Base-by-base conservation (phyloP, 1,139 yeast species). In the Schizosaccharomyces versatilis region DNA sequence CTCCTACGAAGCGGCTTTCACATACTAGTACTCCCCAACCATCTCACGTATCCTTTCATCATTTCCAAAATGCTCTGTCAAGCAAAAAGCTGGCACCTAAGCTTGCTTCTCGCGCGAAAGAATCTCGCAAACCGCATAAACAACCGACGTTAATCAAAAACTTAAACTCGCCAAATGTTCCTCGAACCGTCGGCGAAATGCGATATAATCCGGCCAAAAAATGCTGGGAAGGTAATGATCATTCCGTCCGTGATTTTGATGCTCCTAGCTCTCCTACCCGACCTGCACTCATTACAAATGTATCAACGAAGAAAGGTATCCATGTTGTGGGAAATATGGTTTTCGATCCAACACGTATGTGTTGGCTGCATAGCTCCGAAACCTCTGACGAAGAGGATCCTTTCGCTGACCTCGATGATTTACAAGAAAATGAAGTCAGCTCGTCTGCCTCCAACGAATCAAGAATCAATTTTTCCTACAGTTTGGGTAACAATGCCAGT, bases 181-280 rank as follows among this genome's bases (percentile, higher is more conserved):
- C 61, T 6, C 53, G 57, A 47, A 51, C 66, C 12, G 61, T 61
- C 54, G 61, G 64, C 41, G 67, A 67, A 8, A 80, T 80, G 86
- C 72, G 68, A 54, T 79, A 72, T 60, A 78, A 80, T 60, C 73
- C 79, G 3, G 64, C 63, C 14, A 70, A 72, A 41, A 72, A 71
- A 57, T 66, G 68, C 47, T 80, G 86, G 86, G 85, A 80, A 63
- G 86, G 86, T 2, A 80, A 80, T 61, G 82, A 80, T 52, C 69
- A 70, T 19, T 84, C 78, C 48, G 66, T 77, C 54, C 65, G 73
- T 55, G 69, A 71, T 57, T 78, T 78, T 62, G 78, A 76, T 52
- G 58, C 64, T 3, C 60, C 61, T 1, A 56, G 60, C 14, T 56
- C 62, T 42, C 64, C 58, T 47, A 59, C 59, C 41, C 62, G 54